Conservation (phyloP, 805 yeast genomes). For the Diddensiella santjacobensis region DNA sequence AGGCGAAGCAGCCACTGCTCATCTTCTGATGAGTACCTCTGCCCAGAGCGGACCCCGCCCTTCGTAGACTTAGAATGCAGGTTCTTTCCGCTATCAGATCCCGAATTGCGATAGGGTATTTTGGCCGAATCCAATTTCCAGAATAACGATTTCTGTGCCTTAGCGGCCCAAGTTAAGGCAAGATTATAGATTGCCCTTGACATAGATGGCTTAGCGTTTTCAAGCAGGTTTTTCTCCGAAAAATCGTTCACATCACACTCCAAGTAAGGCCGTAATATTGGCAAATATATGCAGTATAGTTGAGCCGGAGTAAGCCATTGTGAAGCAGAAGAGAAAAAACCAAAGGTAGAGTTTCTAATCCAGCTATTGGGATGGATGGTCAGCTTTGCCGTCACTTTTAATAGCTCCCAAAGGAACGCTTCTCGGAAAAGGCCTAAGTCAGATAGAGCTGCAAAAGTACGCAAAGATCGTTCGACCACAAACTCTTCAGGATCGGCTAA, state of each 20-base stretch:
- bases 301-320: constrained; percentile 70
- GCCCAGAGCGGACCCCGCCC: background rate
- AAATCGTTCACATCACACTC: constrained; percentile 71
- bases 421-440: constrained; percentile 54
- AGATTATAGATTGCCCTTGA: constrained; percentile 61
- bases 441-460: constrained; percentile 52
- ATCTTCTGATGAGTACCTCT: constrained; percentile 29
- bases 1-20: constrained; percentile 61
- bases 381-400: constrained; percentile 50
- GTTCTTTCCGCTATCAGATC: background rate
- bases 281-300: constrained; percentile 75
- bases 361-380: constrained; percentile 83
- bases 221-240: constrained; percentile 59
- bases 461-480: constrained; percentile 67
- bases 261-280: constrained; percentile 71
- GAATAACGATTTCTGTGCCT: constrained; percentile 64
- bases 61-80: background rate
- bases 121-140: constrained; percentile 51
- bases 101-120: background rate
- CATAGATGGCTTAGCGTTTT: constrained; percentile 65
- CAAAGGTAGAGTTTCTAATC: constrained; percentile 67
- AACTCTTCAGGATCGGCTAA: constrained; percentile 79
- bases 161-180: constrained; percentile 66
- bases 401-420: constrained; percentile 52
- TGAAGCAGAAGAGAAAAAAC: constrained; percentile 59